Percentiles rank a stretch among this genome's conserved stretches.
Conservation (phyloP, 176 grass and related monocot species). For the Lolium rigidum region DNA sequence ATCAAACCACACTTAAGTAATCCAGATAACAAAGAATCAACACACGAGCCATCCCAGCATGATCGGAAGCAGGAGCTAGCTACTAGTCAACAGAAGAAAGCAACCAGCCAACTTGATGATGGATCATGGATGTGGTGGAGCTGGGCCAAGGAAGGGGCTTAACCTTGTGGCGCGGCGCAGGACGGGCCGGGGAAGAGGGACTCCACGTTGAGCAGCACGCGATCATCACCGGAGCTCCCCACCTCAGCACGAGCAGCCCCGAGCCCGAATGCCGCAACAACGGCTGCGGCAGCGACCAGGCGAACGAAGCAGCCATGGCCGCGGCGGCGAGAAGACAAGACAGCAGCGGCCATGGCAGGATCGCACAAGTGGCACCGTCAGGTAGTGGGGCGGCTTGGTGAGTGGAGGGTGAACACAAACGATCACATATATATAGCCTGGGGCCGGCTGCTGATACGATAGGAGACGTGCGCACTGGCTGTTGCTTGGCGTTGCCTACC, state of each 20-base stretch:
- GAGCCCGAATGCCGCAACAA: not conserved
- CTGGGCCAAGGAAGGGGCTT: not conserved
- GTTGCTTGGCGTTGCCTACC: not conserved
- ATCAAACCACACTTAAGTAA: not conserved
- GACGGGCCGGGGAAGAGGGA: constrained; percentile 15
- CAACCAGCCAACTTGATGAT: not conserved
- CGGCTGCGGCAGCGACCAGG: not conserved
- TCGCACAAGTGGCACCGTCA: not conserved
- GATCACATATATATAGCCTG: constrained; percentile 21
- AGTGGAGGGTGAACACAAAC: constrained; percentile 28
- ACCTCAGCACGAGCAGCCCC: not conserved
- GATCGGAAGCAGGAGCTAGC: not conserved
- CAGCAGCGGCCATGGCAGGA: not conserved
- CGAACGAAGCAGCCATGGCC: constrained; percentile 14
- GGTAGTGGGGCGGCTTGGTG: not conserved
- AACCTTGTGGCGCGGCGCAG: constrained; percentile 42
- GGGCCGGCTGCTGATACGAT: no score
- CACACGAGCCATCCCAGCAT: no score
- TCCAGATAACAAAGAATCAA: no score
- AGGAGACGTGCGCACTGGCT: not conserved
- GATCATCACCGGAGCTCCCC: not conserved
- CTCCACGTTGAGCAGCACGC: constrained; percentile 17
- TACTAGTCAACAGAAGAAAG: not conserved
- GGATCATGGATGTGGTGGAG: not conserved
- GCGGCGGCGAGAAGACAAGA: not conserved